These are phyloP conservation scores for Aquilaria yunnanensis DNA, from an alignment of 345 rosid species.

Conservation along the genomic window DNA sequence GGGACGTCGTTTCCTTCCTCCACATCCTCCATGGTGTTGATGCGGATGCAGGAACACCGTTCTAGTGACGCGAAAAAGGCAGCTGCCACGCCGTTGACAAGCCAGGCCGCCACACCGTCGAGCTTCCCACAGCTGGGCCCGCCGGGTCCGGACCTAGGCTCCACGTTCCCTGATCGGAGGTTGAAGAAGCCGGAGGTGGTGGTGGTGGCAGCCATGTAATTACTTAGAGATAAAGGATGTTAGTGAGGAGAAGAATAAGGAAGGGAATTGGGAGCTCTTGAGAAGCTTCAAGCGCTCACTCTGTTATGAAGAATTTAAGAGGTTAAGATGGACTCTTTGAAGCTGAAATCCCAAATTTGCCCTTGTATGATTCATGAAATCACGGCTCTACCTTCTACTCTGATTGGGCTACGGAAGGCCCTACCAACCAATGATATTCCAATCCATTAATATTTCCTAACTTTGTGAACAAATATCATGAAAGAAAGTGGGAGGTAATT, in stretches of 20 bases:
- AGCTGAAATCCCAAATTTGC: background rate
- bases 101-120: constrained; percentile 61
- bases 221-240: constrained; percentile 4
- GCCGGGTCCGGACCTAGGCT: constrained; percentile 20
- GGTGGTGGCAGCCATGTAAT: constrained; percentile 37
- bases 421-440: too few relatives aligned
- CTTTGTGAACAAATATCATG: too few relatives aligned
- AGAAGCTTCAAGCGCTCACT: background rate
- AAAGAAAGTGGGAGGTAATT: too few relatives aligned
- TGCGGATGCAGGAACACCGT: constrained; percentile 57
- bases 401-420: too few relatives aligned
- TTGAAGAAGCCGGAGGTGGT: constrained; percentile 32
- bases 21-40: constrained; percentile 44
- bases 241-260: background rate
- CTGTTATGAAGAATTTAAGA: too few relatives aligned
- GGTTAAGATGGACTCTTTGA: background rate
- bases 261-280: background rate
- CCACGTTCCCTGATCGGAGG: constrained; percentile 24
- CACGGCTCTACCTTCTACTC: too few relatives aligned
- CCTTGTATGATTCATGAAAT: background rate
- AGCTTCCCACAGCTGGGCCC: constrained; percentile 39
- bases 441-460: too few relatives aligned
- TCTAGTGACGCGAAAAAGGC: constrained; percentile 62
- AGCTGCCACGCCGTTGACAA: constrained; percentile 42
- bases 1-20: constrained; percentile 50